Evolutionary conservation across 1,284 basidiomycete genomes (phyloP).

Genomic region (Fomitopsis betulina): DNA sequence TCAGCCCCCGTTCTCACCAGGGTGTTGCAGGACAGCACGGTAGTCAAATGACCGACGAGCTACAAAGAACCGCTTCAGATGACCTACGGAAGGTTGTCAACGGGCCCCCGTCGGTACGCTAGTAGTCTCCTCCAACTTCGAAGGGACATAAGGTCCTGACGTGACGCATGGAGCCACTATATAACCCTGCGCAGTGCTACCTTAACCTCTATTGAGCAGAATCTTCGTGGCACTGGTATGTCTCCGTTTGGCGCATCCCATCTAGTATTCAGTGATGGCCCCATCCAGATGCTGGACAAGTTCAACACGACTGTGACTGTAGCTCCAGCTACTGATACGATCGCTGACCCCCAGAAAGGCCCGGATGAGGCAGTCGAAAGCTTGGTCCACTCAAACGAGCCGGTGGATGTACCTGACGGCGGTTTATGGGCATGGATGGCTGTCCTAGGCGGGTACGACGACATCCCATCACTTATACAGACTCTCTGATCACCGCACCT

Average conservation of each 20-base stretch:
- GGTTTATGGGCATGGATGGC: background rate
- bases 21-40: background rate
- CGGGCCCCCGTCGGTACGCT: background rate
- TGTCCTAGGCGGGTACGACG: background rate
- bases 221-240: background rate
- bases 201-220: background rate
- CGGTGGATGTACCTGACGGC: background rate
- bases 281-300: background rate
- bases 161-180: background rate
- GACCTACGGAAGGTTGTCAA: background rate
- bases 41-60: background rate
- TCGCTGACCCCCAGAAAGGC: background rate
- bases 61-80: background rate
- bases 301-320: background rate
- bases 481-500: too few relatives aligned
- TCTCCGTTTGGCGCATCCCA: background rate
- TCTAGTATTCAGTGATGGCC: background rate
- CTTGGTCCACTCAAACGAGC: background rate
- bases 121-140: background rate
- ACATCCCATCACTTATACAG: too few relatives aligned
- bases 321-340: background rate
- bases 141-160: background rate
- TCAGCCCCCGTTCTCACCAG: background rate
- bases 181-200: background rate
- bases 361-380: background rate